Evolutionary conservation across 768 basidiomycete species (phyloP), one percentile per base, ranked within the genome.

Genomic region (Calocybe gangraenosa): DNA sequence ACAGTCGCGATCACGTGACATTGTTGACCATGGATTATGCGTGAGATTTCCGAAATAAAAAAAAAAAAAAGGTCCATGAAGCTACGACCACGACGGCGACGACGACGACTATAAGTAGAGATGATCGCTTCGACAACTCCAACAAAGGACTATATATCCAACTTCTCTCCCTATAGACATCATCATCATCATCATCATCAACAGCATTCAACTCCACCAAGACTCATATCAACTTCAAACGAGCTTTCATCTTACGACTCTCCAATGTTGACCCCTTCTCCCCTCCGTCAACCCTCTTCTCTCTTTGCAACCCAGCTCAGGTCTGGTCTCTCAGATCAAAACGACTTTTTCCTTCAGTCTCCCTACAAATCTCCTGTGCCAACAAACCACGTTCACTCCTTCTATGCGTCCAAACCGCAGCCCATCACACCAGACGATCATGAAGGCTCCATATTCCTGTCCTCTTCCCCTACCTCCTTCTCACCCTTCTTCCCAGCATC

Each of bases 241-340:
- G 48, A 49, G 30, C 40, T 53, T 23, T 45, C 65, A 25, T 64
- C 71, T 33, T 75, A 69, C 53, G 75, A 76, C 54, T 74, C 78
- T 23, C 76, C 81, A 36, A 77, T 83, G 76, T 70, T 79, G 38
- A 78, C 81, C 1, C 80, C 84, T 17, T 85, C 84, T 4, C 82
- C 82, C 9, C 70, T 80, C 48, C 69, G 76, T 42, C 70, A 70
- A 50, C 66, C 65, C 9, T 63, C 65, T 13, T 63, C 65, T 13
- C 64, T 71, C 42, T 74, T 72, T 54, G 60, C 68, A 4, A 58
- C 55, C 47, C 44, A 48, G 15, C 50, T 54, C 40, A 42, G 48
- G 49, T 52, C 47, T 45, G 52, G 62, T 41, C 49, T 55, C 25
- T 40, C 62, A 32, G 72, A 75, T 53, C 51, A 61, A 42, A 76